Conservation (phyloP, 352 stramenopile species). For the Thraustotheca clavata region DNA sequence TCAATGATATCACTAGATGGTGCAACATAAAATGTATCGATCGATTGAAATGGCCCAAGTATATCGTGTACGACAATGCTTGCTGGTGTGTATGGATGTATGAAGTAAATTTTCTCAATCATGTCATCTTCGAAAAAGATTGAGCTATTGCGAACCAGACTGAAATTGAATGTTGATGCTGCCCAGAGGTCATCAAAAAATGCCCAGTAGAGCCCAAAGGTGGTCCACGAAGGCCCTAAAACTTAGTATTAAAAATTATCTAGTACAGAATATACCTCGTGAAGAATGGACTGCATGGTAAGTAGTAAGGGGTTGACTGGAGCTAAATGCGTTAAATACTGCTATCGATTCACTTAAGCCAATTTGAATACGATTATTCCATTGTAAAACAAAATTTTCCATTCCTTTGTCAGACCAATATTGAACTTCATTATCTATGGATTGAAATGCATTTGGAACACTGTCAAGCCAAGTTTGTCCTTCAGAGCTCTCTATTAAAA, state of each 20-base stretch:
- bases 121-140: neutral
- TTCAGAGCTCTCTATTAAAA: neutral
- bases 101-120: neutral
- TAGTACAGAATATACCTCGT: no score
- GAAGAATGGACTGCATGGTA: no score
- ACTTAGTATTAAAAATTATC: neutral
- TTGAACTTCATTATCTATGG: neutral
- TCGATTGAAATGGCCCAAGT: neutral
- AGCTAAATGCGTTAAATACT: neutral
- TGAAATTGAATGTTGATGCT: neutral
- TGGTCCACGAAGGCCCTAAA: neutral
- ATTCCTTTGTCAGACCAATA: neutral
- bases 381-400: neutral
- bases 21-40: neutral
- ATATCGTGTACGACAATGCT: neutral
- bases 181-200: neutral
- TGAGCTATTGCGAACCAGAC: neutral
- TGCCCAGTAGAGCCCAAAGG: neutral
- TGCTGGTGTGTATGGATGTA: neutral
- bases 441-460: neutral
- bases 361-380: neutral
- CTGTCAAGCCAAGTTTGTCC: neutral
- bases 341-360: neutral
- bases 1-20: neutral
- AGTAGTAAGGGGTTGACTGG: neutral